Percentiles rank a stretch among this genome's conserved stretches.
Evolutionary conservation across 2,329 filamentous ascomycete species (phyloP).

Genomic region (Diaporthe nobilis): DNA sequence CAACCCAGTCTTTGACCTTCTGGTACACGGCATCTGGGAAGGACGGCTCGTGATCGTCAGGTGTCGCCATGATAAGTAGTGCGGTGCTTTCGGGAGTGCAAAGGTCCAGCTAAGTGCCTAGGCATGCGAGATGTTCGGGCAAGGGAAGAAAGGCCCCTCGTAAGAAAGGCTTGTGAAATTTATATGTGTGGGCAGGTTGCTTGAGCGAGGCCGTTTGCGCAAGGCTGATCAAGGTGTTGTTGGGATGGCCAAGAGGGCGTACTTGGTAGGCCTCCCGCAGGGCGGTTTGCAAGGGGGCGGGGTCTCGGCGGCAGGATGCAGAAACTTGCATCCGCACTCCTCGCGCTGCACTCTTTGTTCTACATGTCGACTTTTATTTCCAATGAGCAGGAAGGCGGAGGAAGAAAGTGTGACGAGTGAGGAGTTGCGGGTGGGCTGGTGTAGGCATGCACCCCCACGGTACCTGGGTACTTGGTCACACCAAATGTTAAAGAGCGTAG

Average conservation of each 20-base stretch:
- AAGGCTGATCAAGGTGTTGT: neutral
- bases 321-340: neutral
- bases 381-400: neutral
- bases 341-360: neutral
- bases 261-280: slow-evolving; percentile 17
- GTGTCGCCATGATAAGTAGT: slow-evolving; percentile 39
- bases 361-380: neutral
- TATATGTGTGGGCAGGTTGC: neutral
- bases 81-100: neutral
- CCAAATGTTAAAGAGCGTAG: neutral
- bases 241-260: neutral
- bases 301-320: neutral
- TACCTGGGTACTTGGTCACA: neutral
- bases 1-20: slow-evolving; percentile 57
- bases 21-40: slow-evolving; percentile 47
- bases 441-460: too few species aligned
- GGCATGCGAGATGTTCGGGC: neutral
- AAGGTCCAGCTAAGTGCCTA: neutral
- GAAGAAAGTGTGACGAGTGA: too few species aligned
- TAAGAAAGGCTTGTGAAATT: neutral
- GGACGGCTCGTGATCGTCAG: neutral
- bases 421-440: neutral
- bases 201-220: slow-evolving; percentile 21
- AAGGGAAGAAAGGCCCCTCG: neutral
- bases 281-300: slow-evolving; percentile 5